Evolutionary conservation across 1,284 basidiomycete species (phyloP), one percentile per base, ranked within the genome.

Genomic region (Somion occarium): DNA sequence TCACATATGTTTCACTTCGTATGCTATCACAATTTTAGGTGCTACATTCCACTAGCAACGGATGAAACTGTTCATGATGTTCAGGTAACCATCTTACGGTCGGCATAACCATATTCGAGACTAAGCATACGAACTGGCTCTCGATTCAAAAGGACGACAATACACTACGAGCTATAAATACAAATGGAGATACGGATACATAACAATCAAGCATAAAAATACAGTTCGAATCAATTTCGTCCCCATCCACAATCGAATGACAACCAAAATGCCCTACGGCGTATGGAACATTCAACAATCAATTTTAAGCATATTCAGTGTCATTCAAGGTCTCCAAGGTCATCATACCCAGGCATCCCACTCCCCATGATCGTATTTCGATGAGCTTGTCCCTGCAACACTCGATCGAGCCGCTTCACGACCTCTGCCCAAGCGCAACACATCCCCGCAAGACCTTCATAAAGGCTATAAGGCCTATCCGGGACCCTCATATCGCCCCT

Each of bases 371-470:
- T 37, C 4, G 49, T 44, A n/a, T n/a, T n/a, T n/a, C n/a, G n/a
- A n/a, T n/a, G n/a, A n/a, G n/a, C n/a, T n/a, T n/a, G n/a, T n/a
- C n/a, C n/a, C n/a, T n/a, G n/a, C 50, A 27, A 15, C 9, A 20
- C 20, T 48, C 39, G 53, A 48, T 46, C 55, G 51, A 78, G 49
- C 44, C 71, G 63, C 42, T 58, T 59, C 19, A 77, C 55, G 13
- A 78, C 64, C 56, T 76, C 76, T 13, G 68, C 71, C 74, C 76
- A 81, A 15, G 77, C 78, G 53, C 74, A 76, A 56, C 78, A 80
- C 72, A 79, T 76, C 15, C 80, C 80, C 11, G 75, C 74, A 34
- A 72, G 52, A 11, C 80, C 79, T 56, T 78, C 78, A 53, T 79
- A 82, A 53, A 82, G 61, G 55, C 79, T 81, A 67, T 70, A 77